These are phyloP conservation scores for Suhomyces taliae DNA, from an alignment of 1,139 yeast species.

Conservation along the genomic window DNA sequence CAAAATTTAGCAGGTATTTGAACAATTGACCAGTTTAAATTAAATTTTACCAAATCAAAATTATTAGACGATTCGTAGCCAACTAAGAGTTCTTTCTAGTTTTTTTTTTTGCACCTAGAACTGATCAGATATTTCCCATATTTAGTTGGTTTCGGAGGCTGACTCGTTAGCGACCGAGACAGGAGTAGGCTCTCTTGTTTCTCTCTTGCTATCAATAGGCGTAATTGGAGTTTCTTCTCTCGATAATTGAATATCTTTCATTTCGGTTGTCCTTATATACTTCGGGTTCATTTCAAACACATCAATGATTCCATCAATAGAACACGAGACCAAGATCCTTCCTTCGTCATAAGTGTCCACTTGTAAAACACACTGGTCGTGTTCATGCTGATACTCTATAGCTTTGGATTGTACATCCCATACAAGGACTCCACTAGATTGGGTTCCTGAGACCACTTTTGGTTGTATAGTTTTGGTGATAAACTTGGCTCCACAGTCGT, in stretches of 20 bases:
- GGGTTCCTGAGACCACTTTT: slow-evolving; percentile 66
- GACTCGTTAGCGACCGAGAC: not conserved
- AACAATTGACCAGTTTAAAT: no score
- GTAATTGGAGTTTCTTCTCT: slow-evolving; percentile 5
- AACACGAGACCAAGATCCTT: slow-evolving; percentile 39
- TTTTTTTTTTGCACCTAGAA: no score
- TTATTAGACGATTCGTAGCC: no score
- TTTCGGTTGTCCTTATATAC: slow-evolving; percentile 1
- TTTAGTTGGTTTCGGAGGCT: no score
- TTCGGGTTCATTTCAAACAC: slow-evolving; percentile 24
- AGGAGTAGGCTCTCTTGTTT: not conserved
- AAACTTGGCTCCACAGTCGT: slow-evolving; percentile 51
- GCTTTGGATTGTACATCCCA: slow-evolving; percentile 78
- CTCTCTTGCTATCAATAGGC: slow-evolving; percentile 1
- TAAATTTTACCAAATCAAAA: no score
- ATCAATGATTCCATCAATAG: slow-evolving; percentile 25
- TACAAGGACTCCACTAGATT: slow-evolving; percentile 54
- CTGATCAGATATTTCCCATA: no score
- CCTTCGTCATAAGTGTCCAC: slow-evolving; percentile 45
- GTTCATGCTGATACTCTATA: slow-evolving; percentile 39
- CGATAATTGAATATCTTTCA: not conserved
- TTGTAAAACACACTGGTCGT: slow-evolving; percentile 46
- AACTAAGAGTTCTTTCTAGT: no score
- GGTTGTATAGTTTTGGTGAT: slow-evolving; percentile 34
- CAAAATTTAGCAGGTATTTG: no score